Conservation (phyloP, 371 early-diverging fungal genomes). For the Haplosporangium sp. region DNA sequence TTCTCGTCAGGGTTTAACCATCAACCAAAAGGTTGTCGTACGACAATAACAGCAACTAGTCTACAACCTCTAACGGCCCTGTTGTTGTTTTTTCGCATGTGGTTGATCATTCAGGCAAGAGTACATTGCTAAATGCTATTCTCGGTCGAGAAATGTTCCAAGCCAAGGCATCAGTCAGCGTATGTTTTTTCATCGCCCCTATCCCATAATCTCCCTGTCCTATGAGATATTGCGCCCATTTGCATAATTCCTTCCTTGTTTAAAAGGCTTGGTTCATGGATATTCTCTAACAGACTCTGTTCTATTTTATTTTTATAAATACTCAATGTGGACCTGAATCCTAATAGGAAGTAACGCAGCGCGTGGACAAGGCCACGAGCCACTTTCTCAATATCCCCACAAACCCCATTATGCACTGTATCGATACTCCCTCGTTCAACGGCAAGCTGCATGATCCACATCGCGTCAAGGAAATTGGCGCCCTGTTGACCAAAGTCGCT, state of each 20-base stretch:
- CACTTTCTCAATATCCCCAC: slow-evolving; percentile 44
- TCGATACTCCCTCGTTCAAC: slow-evolving; percentile 55
- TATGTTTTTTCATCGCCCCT: too few relatives aligned
- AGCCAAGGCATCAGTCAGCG: slow-evolving; percentile 51
- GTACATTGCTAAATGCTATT: slow-evolving; percentile 54
- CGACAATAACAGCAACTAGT: too few relatives aligned
- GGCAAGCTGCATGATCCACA: slow-evolving; percentile 41
- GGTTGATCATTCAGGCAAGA: slow-evolving; percentile 54
- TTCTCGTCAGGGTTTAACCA: background rate
- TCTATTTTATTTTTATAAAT: too few relatives aligned
- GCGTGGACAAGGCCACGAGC: slow-evolving; percentile 35
- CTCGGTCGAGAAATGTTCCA: slow-evolving; percentile 46
- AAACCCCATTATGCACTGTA: slow-evolving; percentile 52
- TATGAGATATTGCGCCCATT: too few relatives aligned
- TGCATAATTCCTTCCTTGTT: too few relatives aligned
- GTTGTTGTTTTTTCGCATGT: background rate
- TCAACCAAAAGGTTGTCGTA: too few relatives aligned
- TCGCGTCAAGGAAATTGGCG: slow-evolving; percentile 39
- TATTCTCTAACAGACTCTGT: background rate
- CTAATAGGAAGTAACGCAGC: slow-evolving; percentile 50
- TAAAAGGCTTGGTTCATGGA: background rate
- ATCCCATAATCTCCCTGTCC: too few relatives aligned
- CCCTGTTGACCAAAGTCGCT: slow-evolving; percentile 29
- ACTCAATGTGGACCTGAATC: too few relatives aligned
- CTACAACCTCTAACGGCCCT: background rate